Evolutionary conservation across 768 basidiomycete species (phyloP), one percentile per base, ranked within the genome.

Genomic region (Collybia sordida): DNA sequence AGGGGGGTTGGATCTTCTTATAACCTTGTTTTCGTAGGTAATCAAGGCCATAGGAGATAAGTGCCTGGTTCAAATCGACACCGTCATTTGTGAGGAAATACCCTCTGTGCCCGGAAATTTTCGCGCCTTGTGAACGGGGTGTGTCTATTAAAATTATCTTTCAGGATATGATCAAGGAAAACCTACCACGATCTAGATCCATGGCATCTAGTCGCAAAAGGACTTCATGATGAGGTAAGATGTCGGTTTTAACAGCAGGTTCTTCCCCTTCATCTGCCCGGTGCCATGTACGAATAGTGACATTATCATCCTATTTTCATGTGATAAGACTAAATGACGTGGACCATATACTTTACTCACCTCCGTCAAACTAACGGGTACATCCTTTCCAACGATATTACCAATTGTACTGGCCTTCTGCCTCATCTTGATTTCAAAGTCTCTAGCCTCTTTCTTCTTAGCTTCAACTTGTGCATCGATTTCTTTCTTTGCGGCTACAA

Each of bases 171-270:
- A 22, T 0, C 18, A n/a, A 23, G 3, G 9, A 31, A 39, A 36
- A 64, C 75, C n/a, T 53, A 87, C 93, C 97, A 67, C 97, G 82
- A 67, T 99, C 97, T 40, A 97, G 84, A 67, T 98, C 97, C 82
- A 96, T 94, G 19, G 93, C 94, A 61, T 97, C 97, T 22, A 99
- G 73, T 37, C 93, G 82, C 41, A 93, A 81, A 41, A 99, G 80
- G 21, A 98, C 93, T 72, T 99, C 97, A 61, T 99, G 95, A 67
- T 99, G 97, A n/a, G 96, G 86, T 71, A 98, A 79, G 62, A 98
- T 93, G 42, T 81, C 86, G 3, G 77, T 72, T 64, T 80, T 82
- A 59, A 83, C 79, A 58, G 86, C 81, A 19, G 86, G 88, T 57
- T 91, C 83, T 23, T 72, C 85, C 51, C 81, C 75, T 19, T 85